Conservation (phyloP, 2,329 filamentous ascomycete genomes). For the Cladosporium phlei region DNA sequence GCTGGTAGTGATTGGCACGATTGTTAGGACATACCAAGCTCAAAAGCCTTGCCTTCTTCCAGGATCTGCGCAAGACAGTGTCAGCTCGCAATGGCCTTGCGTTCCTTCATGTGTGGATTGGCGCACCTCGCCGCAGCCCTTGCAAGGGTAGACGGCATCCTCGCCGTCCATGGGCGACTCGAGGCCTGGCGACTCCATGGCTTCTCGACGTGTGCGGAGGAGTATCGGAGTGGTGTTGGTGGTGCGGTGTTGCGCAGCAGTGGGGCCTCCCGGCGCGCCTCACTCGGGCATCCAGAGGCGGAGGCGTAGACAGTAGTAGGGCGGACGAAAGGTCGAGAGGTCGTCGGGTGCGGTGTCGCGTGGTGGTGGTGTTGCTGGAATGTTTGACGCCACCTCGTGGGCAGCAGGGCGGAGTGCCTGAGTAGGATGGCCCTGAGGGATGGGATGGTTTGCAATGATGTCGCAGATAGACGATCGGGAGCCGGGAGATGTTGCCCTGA, state of each 20-base stretch:
- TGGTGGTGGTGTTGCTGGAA: not conserved
- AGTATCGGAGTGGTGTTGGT: not conserved
- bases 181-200: slow-evolving; percentile 52
- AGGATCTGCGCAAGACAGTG: slow-evolving; percentile 62
- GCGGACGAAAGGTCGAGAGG: not conserved
- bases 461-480: too few species aligned
- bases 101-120: too few species aligned
- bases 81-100: slow-evolving; percentile 13
- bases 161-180: slow-evolving; percentile 69
- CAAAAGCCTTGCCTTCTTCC: slow-evolving; percentile 97
- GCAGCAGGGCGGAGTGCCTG: not conserved
- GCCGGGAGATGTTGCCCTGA: too few species aligned
- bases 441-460: too few species aligned
- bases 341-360: not conserved
- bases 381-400: not conserved
- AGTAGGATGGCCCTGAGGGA: not conserved
- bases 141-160: slow-evolving; percentile 78
- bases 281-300: slow-evolving; percentile 8
- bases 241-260: slow-evolving; percentile 1
- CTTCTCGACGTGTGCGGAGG: not conserved
- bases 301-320: not conserved
- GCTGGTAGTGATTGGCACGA: not conserved
- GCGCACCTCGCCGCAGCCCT: slow-evolving; percentile 81
- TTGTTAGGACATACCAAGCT: slow-evolving; percentile 65
- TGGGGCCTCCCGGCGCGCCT: slow-evolving; percentile 10